These are phyloP conservation scores for Neurospora terricola DNA, from an alignment of 495 filamentous ascomycete genomes.

Conservation along the genomic window DNA sequence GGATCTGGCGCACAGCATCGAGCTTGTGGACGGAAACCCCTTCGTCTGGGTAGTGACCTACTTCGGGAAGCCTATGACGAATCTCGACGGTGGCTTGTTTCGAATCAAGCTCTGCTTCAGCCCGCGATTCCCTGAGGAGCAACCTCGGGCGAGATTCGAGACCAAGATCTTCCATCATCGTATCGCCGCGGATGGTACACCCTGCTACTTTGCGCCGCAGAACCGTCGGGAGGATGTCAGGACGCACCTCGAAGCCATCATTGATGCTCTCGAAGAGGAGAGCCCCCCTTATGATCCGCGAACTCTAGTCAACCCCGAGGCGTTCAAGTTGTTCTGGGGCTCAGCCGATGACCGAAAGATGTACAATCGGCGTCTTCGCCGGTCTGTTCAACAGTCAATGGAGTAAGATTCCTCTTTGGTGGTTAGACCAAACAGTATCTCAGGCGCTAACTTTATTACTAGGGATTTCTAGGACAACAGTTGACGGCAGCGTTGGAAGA, in stretches of 20 bases:
- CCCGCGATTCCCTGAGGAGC: slow-evolving; percentile 83
- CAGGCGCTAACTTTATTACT: neutral
- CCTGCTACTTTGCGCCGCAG: slow-evolving; percentile 66
- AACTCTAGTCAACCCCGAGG: slow-evolving; percentile 79
- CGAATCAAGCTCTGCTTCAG: slow-evolving; percentile 71
- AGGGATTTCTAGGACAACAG: neutral
- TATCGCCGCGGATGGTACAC: slow-evolving; percentile 65
- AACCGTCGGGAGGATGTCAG: slow-evolving; percentile 65
- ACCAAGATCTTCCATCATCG: slow-evolving; percentile 81
- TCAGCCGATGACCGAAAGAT: slow-evolving; percentile 62
- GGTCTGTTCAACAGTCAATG: slow-evolving; percentile 46
- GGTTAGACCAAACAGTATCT: neutral
- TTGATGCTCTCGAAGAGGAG: slow-evolving; percentile 77
- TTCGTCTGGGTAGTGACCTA: slow-evolving; percentile 62
- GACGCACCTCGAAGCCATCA: slow-evolving; percentile 76
- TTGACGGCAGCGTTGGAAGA: neutral
- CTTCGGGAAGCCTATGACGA: slow-evolving; percentile 87
- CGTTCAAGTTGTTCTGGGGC: slow-evolving; percentile 83
- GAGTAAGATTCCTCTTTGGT: slow-evolving; percentile 25
- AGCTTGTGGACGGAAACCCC: slow-evolving; percentile 62
- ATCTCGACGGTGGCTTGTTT: slow-evolving; percentile 87
- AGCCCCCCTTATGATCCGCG: slow-evolving; percentile 82
- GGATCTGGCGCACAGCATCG: slow-evolving; percentile 60
- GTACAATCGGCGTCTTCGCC: slow-evolving; percentile 72
- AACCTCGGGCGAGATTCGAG: slow-evolving; percentile 74